These are phyloP conservation scores for Neopestalotiopsis sp. DNA, from an alignment of 2,329 filamentous ascomycete genomes.

Conservation along the genomic window DNA sequence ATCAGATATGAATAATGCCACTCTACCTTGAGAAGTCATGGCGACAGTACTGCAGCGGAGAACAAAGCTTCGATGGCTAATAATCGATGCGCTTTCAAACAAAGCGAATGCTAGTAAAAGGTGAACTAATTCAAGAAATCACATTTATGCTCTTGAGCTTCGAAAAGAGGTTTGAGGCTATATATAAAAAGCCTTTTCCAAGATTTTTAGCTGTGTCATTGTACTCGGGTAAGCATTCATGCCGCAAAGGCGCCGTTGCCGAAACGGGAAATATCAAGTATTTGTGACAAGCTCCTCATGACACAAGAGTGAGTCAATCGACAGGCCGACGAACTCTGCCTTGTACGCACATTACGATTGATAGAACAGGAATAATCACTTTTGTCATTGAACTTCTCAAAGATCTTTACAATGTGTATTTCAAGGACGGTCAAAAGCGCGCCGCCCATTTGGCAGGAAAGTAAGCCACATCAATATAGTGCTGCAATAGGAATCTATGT, in stretches of 20 bases:
- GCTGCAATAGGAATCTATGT: too few species aligned
- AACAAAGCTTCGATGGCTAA: not conserved
- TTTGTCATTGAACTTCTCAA: too few species aligned
- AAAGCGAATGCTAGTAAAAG: too few species aligned
- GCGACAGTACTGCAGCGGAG: not conserved
- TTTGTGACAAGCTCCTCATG: not conserved
- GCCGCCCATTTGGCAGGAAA: too few species aligned
- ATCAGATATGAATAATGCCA: not conserved
- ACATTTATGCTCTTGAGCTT: too few species aligned
- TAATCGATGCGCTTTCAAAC: too few species aligned
- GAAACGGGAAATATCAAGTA: not conserved
- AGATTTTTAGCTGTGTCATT: not conserved
- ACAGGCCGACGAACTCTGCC: not conserved
- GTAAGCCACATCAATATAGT: too few species aligned
- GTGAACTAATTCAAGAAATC: too few species aligned
- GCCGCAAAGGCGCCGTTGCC: not conserved
- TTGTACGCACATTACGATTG: too few species aligned
- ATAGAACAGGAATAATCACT: too few species aligned
- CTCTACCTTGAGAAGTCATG: not conserved
- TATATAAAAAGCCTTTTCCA: not conserved
- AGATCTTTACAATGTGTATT: too few species aligned
- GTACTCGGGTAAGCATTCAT: constrained; percentile 1
- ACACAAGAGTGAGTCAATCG: not conserved
- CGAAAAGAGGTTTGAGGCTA: not conserved
- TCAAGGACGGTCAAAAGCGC: too few species aligned